phyloP scores from a whole-genome alignment of 805 yeast genomes.

The Ogataea haglerorum region DNA sequence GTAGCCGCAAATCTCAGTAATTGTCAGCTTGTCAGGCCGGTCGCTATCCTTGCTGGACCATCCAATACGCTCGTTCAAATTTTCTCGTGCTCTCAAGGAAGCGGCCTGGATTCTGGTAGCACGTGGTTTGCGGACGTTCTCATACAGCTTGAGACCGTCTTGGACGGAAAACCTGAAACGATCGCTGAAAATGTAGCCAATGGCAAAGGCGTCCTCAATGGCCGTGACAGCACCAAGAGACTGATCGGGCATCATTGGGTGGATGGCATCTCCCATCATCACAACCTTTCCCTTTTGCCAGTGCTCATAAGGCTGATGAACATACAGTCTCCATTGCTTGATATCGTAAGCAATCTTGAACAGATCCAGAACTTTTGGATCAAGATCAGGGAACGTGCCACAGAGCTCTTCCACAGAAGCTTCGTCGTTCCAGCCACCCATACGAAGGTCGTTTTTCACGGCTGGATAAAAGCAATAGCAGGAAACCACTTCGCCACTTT shows the following conservation, averaged over 20 bases:
- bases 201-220: constrained; percentile 23
- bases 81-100: constrained; percentile 32
- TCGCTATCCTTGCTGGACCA: constrained; percentile 26
- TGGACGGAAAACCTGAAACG: constrained; percentile 24
- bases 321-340: constrained; percentile 30
- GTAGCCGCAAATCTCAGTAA: constrained; percentile 33
- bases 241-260: constrained; percentile 32
- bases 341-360: constrained; percentile 28
- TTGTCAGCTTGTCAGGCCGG: constrained; percentile 25
- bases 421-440: constrained; percentile 27
- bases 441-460: constrained; percentile 16
- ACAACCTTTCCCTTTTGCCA: constrained; percentile 30
- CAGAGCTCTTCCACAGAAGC: constrained; percentile 21
- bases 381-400: constrained; percentile 21
- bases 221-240: constrained; percentile 21
- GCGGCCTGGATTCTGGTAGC: constrained; percentile 33
- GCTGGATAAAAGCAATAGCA: constrained; percentile 30
- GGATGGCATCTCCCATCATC: constrained; percentile 35
- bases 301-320: constrained; percentile 25
- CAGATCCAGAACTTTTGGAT: constrained; percentile 21
- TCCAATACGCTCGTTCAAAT: constrained; percentile 33
- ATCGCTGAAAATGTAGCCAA: constrained; percentile 29
- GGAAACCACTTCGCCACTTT: constrained; percentile 23
- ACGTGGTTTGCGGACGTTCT: constrained; percentile 29
- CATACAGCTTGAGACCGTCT: constrained; percentile 27